These are phyloP conservation scores for Ascochyta koolunga DNA, from an alignment of 2,329 filamentous ascomycete genomes.

Conservation along the genomic window DNA sequence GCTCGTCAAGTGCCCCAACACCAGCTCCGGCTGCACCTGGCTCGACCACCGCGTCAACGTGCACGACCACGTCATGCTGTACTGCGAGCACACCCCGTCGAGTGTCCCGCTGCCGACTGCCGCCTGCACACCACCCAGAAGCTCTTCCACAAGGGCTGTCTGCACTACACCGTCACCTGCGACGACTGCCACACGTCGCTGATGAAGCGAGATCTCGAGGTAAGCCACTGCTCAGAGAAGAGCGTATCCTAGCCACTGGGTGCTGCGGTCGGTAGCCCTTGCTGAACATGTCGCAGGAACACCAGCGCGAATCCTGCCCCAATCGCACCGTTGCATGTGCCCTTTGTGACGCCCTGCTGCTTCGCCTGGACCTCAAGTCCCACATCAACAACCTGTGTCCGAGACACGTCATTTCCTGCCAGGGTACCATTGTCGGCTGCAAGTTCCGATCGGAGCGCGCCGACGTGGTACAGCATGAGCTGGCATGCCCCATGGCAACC, in stretches of 20 bases:
- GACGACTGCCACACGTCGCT: constrained; percentile 59
- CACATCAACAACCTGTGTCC: constrained; percentile 53
- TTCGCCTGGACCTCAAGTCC: constrained; percentile 49
- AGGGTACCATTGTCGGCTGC: constrained; percentile 54
- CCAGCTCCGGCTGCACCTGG: constrained; percentile 60
- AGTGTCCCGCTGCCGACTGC: constrained; percentile 59
- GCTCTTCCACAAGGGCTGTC: constrained; percentile 59
- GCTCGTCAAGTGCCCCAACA: constrained; percentile 63
- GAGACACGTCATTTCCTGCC: constrained; percentile 51
- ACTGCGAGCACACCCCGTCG: constrained; percentile 63
- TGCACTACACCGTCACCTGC: constrained; percentile 61
- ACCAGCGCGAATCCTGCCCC: constrained; percentile 57
- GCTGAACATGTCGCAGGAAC: constrained; percentile 42
- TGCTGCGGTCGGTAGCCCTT: too few species aligned
- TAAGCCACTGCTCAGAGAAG: too few species aligned
- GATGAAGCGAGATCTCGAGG: constrained; percentile 61
- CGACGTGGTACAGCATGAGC: constrained; percentile 49
- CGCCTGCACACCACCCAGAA: constrained; percentile 60
- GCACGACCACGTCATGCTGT: constrained; percentile 64
- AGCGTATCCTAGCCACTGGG: too few species aligned
- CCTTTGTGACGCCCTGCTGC: constrained; percentile 51
- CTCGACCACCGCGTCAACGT: constrained; percentile 62
- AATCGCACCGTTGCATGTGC: constrained; percentile 54
- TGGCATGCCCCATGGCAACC: constrained; percentile 53
- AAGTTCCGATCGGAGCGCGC: constrained; percentile 47